Conservation (phyloP, 2,329 filamentous ascomycete genomes). For the Fusarium continuum region DNA sequence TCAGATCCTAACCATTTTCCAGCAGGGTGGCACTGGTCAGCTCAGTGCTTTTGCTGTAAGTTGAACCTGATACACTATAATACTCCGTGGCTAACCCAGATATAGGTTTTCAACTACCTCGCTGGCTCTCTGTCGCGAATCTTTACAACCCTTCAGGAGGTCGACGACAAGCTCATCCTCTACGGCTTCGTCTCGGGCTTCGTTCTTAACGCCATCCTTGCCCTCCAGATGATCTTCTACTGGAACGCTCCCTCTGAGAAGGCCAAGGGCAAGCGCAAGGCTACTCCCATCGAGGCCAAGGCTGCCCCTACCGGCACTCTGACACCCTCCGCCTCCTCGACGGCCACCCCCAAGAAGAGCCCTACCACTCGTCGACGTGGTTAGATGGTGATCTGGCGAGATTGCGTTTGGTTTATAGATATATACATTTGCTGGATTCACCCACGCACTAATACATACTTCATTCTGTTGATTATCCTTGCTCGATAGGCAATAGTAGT, state of each 20-base stretch:
- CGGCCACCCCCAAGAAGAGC: slow-evolving; percentile 51
- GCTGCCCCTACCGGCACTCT: slow-evolving; percentile 39
- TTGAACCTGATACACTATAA: slow-evolving; percentile 23
- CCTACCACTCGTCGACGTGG: slow-evolving; percentile 57
- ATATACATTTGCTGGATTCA: slow-evolving; percentile 23
- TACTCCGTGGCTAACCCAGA: background rate
- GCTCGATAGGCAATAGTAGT: too few species aligned
- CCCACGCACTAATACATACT: slow-evolving; percentile 11
- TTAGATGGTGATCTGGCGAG: slow-evolving; percentile 34
- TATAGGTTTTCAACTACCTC: slow-evolving; percentile 97
- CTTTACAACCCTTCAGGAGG: slow-evolving; percentile 97
- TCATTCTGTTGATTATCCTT: background rate
- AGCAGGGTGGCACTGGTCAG: slow-evolving; percentile 89
- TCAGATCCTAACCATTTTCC: slow-evolving; percentile 88
- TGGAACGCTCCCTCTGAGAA: slow-evolving; percentile 77
- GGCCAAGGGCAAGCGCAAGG: slow-evolving; percentile 55
- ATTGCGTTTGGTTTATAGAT: slow-evolving; percentile 31
- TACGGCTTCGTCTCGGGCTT: slow-evolving; percentile 95
- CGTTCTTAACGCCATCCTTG: slow-evolving; percentile 85
- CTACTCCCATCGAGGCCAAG: slow-evolving; percentile 41
- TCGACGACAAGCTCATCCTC: slow-evolving; percentile 94
- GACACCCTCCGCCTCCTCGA: slow-evolving; percentile 35
- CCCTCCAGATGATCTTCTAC: slow-evolving; percentile 93
- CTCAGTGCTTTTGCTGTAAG: slow-evolving; percentile 94
- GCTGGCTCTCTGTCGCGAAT: slow-evolving; percentile 91